These are phyloP conservation scores for Pisolithus thermaeus DNA, from an alignment of 1,284 basidiomycete species.

Conservation along the genomic window DNA sequence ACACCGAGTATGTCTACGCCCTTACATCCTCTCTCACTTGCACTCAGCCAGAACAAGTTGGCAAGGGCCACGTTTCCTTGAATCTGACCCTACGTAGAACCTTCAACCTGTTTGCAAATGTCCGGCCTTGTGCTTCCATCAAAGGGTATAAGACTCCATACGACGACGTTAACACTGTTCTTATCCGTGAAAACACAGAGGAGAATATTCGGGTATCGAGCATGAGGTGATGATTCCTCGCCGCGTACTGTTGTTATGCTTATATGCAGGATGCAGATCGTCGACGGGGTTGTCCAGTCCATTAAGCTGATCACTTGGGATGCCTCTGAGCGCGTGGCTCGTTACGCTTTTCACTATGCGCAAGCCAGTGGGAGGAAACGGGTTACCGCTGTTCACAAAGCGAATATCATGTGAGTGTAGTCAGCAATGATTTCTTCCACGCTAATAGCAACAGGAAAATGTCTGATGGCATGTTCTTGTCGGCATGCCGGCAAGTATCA, in stretches of 20 bases:
- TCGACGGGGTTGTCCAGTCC: conserved; percentile 98
- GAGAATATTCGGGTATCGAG: conserved; percentile 99
- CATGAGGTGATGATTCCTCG: conserved; percentile 64
- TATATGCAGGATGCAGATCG: conserved; percentile 47
- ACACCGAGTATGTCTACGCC: conserved; percentile 69
- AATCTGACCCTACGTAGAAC: conserved; percentile 96
- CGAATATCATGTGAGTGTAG: conserved; percentile 87
- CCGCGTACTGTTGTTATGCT: conserved; percentile 3
- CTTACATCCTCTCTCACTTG: conserved; percentile 2
- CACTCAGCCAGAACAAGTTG: conserved; percentile 51
- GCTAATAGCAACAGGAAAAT: conserved; percentile 70
- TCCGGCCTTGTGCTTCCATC: conserved; percentile 94
- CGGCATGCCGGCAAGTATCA: conserved; percentile 93
- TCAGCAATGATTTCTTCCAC: conserved; percentile 3
- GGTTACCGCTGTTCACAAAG: conserved; percentile 99
- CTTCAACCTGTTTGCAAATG: conserved; percentile 98
- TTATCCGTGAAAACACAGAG: conserved; percentile 99
- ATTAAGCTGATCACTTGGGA: conserved; percentile 99
- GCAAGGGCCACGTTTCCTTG: conserved; percentile 97
- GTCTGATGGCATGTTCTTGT: conserved; percentile 99
- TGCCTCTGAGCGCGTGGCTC: conserved; percentile 96
- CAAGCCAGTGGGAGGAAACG: conserved; percentile 82
- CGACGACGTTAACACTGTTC: conserved; percentile 95
- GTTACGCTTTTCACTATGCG: conserved; percentile 98
- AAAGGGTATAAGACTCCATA: conserved; percentile 98